phyloP scores from a whole-genome alignment of 2,329 filamentous ascomycete species.

The Pseudopyricularia javanii region DNA sequence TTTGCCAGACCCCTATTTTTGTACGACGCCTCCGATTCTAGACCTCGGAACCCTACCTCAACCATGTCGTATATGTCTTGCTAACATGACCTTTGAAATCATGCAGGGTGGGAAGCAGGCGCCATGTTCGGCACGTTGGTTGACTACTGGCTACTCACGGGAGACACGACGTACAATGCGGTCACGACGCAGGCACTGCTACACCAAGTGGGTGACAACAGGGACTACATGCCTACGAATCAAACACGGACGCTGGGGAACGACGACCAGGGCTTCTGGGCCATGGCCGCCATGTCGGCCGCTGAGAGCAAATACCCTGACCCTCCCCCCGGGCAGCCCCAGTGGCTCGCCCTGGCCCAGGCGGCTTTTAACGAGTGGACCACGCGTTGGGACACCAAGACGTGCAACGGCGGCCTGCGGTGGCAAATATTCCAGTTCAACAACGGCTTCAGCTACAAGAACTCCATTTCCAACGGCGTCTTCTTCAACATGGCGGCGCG shows the following conservation, averaged over 20 bases:
- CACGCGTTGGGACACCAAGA: slow-evolving; percentile 32
- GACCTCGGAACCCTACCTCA: too few relatives aligned
- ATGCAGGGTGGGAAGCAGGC: slow-evolving; percentile 19
- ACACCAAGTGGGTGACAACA: slow-evolving; percentile 31
- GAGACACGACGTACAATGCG: slow-evolving; percentile 38
- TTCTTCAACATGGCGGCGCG: slow-evolving; percentile 43
- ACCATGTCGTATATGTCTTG: too few relatives aligned
- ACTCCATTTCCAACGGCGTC: slow-evolving; percentile 32
- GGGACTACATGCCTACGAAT: slow-evolving; percentile 37
- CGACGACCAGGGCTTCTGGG: slow-evolving; percentile 51
- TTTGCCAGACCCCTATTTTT: slow-evolving; percentile 51
- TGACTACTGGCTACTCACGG: slow-evolving; percentile 26
- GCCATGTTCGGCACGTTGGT: slow-evolving; percentile 20
- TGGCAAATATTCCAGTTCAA: slow-evolving; percentile 57
- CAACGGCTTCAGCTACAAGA: slow-evolving; percentile 54
- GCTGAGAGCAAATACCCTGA: slow-evolving; percentile 40
- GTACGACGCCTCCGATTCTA: too few relatives aligned
- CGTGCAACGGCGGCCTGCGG: slow-evolving; percentile 49
- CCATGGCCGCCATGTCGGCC: slow-evolving; percentile 40
- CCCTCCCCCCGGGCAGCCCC: slow-evolving; percentile 22
- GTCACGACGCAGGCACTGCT: slow-evolving; percentile 29
- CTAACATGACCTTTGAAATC: too few relatives aligned
- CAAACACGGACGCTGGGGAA: slow-evolving; percentile 34
- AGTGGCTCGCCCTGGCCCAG: slow-evolving; percentile 43
- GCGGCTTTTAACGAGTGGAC: slow-evolving; percentile 43